Evolutionary conservation across 768 basidiomycete genomes (phyloP), one percentile per base, ranked within the genome.

Genomic region (Leccinum subgranulosum): DNA sequence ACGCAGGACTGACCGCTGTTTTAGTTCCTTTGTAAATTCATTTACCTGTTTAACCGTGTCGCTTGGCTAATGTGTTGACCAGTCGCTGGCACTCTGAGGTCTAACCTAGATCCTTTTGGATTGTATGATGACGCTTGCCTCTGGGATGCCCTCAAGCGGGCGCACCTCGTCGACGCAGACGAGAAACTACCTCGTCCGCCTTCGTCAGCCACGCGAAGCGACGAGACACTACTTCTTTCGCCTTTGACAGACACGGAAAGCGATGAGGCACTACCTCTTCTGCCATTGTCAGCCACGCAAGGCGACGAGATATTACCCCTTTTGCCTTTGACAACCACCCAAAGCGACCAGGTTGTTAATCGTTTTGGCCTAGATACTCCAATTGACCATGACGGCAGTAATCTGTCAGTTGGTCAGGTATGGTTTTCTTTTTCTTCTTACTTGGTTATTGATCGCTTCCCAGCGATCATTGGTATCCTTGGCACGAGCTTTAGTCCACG

Each of bases 21-120:
- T 41, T 23, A 65, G 64, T 84, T 87, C 58, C 73, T 67, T 34
- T 69, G 84, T 77, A 58, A 56, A 54, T 11, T 1, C n/a, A 5
- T 29, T 7, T 19, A 17, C n/a, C 3, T 45, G 14, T 23, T 47
- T 17, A 0, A 23, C 1, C 6, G 1, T 36, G 43, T 58, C n/a
- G 27, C 29, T 23, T 47, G 55, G 49, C 55, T 68, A 29, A 70
- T 17, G 6, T 12, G 10, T 28, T 55, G 50, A 3, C 21, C 23
- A 79, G 86, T 91, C 74, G 88, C 87, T 15, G 92, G 91, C 53
- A 92, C 90, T 1, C 73, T 96, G 21, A 81, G 94, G 51, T 83
- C 84, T 46, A 97, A 98, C 68, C 83, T 97, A 4, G 95, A 97
- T 69, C 95, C 95, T 0, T 95, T 96, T 74, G 85, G 82, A 50